phyloP scores from a whole-genome alignment of 495 filamentous ascomycete species.

The Penicillium manginii region DNA sequence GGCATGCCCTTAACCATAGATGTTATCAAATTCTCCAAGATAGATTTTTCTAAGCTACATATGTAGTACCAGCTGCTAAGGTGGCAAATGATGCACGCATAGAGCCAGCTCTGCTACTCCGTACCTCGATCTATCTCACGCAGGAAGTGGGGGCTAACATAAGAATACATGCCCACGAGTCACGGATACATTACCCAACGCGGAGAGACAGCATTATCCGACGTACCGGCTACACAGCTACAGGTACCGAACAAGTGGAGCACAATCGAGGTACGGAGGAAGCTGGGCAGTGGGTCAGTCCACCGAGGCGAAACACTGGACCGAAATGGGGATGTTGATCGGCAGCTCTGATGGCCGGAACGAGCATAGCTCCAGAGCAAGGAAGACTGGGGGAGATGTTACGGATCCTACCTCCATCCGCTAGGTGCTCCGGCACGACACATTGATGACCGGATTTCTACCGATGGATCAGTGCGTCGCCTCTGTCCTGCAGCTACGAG shows the following conservation, averaged over 20 bases:
- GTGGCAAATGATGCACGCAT: not conserved
- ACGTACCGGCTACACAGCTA: slow-evolving; percentile 20
- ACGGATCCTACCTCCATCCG: not conserved
- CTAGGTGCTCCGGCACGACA: not conserved
- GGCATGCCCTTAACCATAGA: no score
- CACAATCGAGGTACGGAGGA: not conserved
- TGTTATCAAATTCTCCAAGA: no score
- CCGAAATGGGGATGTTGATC: slow-evolving; percentile 21
- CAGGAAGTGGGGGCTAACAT: not conserved
- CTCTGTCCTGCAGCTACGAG: not conserved
- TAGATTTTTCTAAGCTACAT: no score
- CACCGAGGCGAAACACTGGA: slow-evolving; percentile 29
- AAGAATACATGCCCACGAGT: slow-evolving; percentile 10
- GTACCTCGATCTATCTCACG: not conserved
- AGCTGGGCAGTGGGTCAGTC: slow-evolving; percentile 26
- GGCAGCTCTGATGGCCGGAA: slow-evolving; percentile 12
- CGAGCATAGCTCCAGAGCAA: slow-evolving; percentile 9
- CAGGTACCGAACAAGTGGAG: slow-evolving; percentile 11
- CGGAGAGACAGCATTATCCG: not conserved
- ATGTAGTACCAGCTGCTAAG: no score
- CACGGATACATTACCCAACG: slow-evolving; percentile 10
- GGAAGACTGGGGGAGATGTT: slow-evolving; percentile 3
- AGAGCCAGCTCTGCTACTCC: not conserved
- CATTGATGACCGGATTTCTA: slow-evolving; percentile 4
- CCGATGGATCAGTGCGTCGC: not conserved